Percentiles rank a stretch among this genome's conserved stretches.
These are phyloP conservation scores for Corylus americana DNA, from an alignment of 306 rosid species.

Conservation along the genomic window DNA sequence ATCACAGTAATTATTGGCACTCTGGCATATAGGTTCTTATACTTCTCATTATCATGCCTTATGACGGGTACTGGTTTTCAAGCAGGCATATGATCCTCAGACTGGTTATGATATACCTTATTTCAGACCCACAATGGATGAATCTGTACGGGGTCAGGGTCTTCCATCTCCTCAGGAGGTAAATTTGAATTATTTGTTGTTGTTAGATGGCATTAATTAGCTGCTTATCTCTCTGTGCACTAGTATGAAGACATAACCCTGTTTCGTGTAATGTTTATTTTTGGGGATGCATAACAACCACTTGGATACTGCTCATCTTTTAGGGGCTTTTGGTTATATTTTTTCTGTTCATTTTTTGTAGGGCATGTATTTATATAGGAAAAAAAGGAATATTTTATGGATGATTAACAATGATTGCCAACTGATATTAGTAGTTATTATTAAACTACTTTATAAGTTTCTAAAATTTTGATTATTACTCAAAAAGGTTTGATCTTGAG, in stretches of 20 bases:
- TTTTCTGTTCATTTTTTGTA: neutral
- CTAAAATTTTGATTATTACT: neutral
- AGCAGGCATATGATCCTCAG: constrained; percentile 91
- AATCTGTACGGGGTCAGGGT: constrained; percentile 62
- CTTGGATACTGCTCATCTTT: neutral
- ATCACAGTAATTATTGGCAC: neutral
- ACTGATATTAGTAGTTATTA: neutral
- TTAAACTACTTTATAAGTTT: neutral
- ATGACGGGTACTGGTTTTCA: constrained; percentile 34
- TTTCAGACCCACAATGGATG: constrained; percentile 82
- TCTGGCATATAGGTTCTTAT: neutral
- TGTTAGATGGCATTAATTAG: neutral
- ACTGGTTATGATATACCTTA: constrained; percentile 79
- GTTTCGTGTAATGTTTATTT: neutral
- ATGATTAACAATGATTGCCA: neutral
- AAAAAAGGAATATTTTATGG: neutral
- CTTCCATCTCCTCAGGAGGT: constrained; percentile 79
- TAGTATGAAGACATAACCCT: neutral
- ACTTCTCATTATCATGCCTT: constrained; percentile 12
- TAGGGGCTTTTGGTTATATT: neutral
- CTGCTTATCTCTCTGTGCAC: neutral
- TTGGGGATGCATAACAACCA: neutral
- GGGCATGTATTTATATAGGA: neutral
- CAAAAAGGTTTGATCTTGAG: neutral
- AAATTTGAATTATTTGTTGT: constrained; percentile 19